Evolutionary conservation across 257 asterid genomes (phyloP).

Genomic region (Linderniella brevidens): DNA sequence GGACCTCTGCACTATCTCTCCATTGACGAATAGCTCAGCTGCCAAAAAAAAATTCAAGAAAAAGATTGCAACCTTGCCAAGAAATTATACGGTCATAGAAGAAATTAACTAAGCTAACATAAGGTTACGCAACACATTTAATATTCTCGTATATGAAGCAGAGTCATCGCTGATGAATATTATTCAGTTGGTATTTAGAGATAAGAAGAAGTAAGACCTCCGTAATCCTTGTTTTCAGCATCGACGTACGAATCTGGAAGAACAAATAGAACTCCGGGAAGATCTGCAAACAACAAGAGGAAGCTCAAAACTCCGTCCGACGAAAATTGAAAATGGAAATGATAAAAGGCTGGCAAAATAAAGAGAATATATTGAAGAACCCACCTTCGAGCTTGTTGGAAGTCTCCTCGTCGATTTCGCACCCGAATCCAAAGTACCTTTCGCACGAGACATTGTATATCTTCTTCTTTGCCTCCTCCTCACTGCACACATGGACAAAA

Average conservation of each 20-base stretch:
- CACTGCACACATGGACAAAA: constrained; percentile 21
- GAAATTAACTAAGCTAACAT: no score
- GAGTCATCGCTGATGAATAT: no score
- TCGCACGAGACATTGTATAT: constrained; percentile 88
- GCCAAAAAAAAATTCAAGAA: constrained; percentile 4
- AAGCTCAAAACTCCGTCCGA: not conserved
- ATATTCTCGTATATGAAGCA: no score
- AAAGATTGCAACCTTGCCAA: no score
- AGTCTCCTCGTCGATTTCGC: constrained; percentile 93
- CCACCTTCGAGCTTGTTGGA: constrained; percentile 93
- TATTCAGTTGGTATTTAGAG: not conserved
- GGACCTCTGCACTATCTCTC: constrained; percentile 85
- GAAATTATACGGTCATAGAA: no score
- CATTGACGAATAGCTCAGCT: constrained; percentile 85
- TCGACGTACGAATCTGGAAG: constrained; percentile 96
- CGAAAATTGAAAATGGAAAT: no score
- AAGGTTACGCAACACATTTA: no score
- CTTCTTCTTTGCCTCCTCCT: constrained; percentile 87
- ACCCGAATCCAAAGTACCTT: constrained; percentile 89
- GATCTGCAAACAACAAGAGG: constrained; percentile 24
- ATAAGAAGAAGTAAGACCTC: constrained; percentile 32
- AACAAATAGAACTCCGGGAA: constrained; percentile 92
- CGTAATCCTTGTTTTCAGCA: constrained; percentile 90
- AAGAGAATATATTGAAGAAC: constrained; percentile 1
- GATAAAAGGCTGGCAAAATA: no score